Evolutionary conservation across 306 rosid genomes (phyloP).

Genomic region (Pterocarpus macrocarpus): DNA sequence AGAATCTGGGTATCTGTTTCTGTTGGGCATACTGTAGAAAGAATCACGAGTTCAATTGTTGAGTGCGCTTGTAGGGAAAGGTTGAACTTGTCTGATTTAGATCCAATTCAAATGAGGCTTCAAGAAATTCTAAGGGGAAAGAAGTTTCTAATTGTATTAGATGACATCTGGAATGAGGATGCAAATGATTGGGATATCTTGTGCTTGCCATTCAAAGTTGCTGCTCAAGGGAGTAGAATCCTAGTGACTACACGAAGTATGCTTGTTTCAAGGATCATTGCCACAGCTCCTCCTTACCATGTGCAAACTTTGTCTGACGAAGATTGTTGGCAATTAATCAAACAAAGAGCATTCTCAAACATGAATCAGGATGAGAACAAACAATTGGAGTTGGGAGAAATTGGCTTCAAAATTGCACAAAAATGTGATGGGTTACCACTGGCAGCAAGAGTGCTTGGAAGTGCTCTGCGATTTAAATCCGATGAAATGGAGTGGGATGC

Average conservation of each 20-base stretch:
- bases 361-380: background rate
- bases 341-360: background rate
- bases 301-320: background rate
- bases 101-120: slow-evolving; percentile 3
- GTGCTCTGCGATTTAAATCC: background rate
- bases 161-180: slow-evolving; percentile 33
- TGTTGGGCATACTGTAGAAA: background rate
- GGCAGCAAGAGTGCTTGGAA: slow-evolving; percentile 10
- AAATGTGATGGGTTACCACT: slow-evolving; percentile 33
- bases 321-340: slow-evolving; percentile 27
- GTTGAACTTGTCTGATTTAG: slow-evolving; percentile 1
- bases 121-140: background rate
- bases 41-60: slow-evolving; percentile 10
- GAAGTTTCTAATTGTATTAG: slow-evolving; percentile 38
- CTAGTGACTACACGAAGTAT: slow-evolving; percentile 38
- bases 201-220: slow-evolving; percentile 27
- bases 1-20: slow-evolving; percentile 24
- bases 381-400: background rate
- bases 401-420: slow-evolving; percentile 16
- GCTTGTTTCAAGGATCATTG: background rate
- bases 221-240: slow-evolving; percentile 12
- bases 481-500: slow-evolving; percentile 22
- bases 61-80: background rate
- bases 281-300: slow-evolving; percentile 2
- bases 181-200: slow-evolving; percentile 14